Evolutionary conservation across 2,329 filamentous ascomycete genomes (phyloP), one percentile per base, ranked within the genome.

Genomic region (Pestalotiopsis sp.): DNA sequence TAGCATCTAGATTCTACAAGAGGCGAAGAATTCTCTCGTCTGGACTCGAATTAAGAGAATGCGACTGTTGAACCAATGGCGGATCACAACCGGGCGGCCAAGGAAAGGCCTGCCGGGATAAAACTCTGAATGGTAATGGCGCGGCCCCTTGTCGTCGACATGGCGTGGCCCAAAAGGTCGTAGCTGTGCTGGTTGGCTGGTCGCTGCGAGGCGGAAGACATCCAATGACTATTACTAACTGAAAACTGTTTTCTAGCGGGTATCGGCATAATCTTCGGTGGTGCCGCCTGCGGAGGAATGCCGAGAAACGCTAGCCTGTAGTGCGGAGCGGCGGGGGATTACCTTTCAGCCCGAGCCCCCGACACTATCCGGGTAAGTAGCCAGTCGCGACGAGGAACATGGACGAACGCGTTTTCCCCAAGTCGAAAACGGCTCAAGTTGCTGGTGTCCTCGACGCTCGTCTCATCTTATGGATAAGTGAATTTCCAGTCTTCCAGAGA

Each of bases 221-320:
- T 55, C 62, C 39, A 65, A 65, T 65, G 44, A n/a, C 22, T 56
- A 65, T 65, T 55, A 65, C 62, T 55, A 65, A 65, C 62, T 55
- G 52, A 24, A 63, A 65, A 24, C 26, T 35, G 20, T 30, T 24
- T 48, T 24, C 14, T 35, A 35, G 30, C 48, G 62, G 62, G 48
- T 30, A 22, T 30, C 48, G 48, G 62, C 62, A 65, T 65, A 57
- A 65, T 65, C 44, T 65, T 65, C 62, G 62, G 62, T 56, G 62
- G 62, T 65, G 40, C 40, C 48, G 48, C 48, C 44, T 65, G 44
- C 62, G 44, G 62, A 65, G 62, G 62, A 30, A 20, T 48, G 62
- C 62, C 62, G 62, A 65, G 62, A 44, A 20, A 11, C 61, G 30
- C 62, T 65, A 65, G 62, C 24, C 22, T 24, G 39, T 44, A 64